Conservation (phyloP, 2,329 filamentous ascomycete genomes). For the Rhynchosporium agropyri region DNA sequence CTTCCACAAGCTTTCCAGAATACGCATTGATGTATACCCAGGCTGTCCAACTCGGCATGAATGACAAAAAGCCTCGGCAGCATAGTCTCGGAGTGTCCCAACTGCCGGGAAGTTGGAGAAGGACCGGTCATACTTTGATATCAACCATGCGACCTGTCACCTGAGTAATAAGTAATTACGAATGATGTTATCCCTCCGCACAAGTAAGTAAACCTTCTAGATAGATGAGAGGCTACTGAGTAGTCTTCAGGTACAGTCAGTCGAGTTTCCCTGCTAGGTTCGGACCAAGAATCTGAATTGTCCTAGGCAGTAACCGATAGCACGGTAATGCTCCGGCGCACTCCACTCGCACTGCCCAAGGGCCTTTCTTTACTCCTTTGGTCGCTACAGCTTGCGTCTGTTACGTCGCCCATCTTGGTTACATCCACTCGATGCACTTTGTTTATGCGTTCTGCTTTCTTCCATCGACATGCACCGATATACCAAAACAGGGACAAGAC, state of each 20-base stretch:
- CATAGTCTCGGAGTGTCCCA: neutral
- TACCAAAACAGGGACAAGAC: no score
- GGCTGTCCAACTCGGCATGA: neutral
- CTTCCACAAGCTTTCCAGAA: slow-evolving; percentile 11
- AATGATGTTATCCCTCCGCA: no score
- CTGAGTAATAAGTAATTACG: no score
- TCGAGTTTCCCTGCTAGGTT: neutral
- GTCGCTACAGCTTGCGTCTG: neutral
- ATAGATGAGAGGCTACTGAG: no score
- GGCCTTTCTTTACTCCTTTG: neutral
- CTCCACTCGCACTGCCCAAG: slow-evolving; percentile 2
- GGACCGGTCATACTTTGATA: neutral
- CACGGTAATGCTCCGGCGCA: slow-evolving; percentile 25
- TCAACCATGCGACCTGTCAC: neutral
- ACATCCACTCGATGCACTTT: neutral
- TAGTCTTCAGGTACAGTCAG: slow-evolving; percentile 5
- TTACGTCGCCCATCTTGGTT: neutral
- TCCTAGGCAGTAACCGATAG: slow-evolving; percentile 19
- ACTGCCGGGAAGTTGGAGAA: neutral
- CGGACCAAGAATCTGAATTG: neutral
- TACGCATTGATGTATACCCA: neutral
- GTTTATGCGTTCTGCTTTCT: neutral
- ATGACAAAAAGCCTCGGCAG: neutral
- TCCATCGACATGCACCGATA: neutral
- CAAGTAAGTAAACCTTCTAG: no score